phyloP scores from a whole-genome alignment of 2,329 filamentous ascomycete genomes.

The Parasarocladium wereldwijsianum region DNA sequence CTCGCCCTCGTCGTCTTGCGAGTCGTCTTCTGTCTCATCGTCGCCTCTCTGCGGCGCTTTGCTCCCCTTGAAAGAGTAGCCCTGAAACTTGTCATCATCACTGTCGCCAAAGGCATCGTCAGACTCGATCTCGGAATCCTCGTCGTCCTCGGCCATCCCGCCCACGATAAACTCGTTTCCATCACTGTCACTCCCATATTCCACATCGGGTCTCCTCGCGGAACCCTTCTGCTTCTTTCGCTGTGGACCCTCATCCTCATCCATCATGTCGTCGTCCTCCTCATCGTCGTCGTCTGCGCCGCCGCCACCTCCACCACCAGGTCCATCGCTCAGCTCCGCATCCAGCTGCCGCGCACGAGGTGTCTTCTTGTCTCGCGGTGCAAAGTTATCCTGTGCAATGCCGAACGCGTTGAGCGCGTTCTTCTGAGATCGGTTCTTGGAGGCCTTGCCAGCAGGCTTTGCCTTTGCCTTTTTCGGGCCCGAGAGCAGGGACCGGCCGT shows the following conservation, averaged over 20 bases:
- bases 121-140: conserved; percentile 50
- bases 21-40: conserved; percentile 43
- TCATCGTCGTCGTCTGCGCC: conserved; percentile 30
- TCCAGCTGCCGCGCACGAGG: conserved; percentile 38
- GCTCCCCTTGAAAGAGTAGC: conserved; percentile 44
- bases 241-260: conserved; percentile 33
- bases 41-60: conserved; percentile 25
- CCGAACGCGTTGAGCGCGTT: conserved; percentile 43
- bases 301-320: too few relatives aligned
- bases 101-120: conserved; percentile 79
- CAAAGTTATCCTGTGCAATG: conserved; percentile 37
- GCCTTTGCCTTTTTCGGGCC: conserved; percentile 13
- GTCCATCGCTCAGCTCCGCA: conserved; percentile 29
- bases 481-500: conserved; percentile 36
- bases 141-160: conserved; percentile 36
- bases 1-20: conserved; percentile 37
- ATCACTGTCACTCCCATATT: conserved; percentile 70
- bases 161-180: conserved; percentile 78
- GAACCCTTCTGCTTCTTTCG: conserved; percentile 27
- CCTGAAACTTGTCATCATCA: conserved; percentile 74
- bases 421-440: conserved; percentile 32
- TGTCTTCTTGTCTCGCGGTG: conserved; percentile 29
- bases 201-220: conserved; percentile 31
- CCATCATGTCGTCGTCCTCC: conserved; percentile 33
- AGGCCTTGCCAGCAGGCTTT: conserved; percentile 16